phyloP scores from a whole-genome alignment of 495 filamentous ascomycete genomes.

The Aspergillus avenaceus region DNA sequence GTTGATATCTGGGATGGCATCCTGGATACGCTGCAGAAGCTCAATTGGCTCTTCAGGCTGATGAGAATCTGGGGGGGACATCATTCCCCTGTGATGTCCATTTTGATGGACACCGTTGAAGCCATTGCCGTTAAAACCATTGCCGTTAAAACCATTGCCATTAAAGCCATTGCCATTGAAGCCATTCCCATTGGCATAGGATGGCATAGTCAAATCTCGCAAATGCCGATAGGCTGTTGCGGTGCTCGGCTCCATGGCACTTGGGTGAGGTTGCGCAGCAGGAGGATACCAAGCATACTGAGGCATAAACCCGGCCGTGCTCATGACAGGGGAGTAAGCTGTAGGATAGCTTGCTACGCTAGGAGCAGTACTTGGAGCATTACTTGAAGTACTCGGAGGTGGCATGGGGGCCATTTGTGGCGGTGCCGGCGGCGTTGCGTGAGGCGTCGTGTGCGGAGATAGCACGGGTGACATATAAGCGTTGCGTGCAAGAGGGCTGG shows the following conservation, averaged over 20 bases:
- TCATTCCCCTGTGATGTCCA: constrained; percentile 23
- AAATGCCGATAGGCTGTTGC: constrained; percentile 32
- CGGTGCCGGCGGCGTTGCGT: constrained; percentile 8
- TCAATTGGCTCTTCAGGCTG: constrained; percentile 34
- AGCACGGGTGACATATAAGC: constrained; percentile 36
- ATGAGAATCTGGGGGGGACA: constrained; percentile 27
- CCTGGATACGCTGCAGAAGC: constrained; percentile 44
- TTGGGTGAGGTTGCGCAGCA: constrained; percentile 24
- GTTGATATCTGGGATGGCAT: constrained; percentile 48
- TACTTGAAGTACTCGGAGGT: constrained; percentile 14
- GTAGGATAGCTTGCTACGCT: constrained; percentile 22
- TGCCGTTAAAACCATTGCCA: too few relatives aligned
- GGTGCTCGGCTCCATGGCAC: constrained; percentile 30
- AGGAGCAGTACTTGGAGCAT: not conserved
- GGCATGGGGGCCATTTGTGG: constrained; percentile 20
- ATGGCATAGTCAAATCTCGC: constrained; percentile 23
- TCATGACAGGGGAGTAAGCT: constrained; percentile 37
- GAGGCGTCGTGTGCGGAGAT: constrained; percentile 33
- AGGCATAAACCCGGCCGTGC: constrained; percentile 27
- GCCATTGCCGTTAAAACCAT: too few relatives aligned
- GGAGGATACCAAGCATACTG: constrained; percentile 33
- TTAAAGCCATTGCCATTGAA: too few relatives aligned
- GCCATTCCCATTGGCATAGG: constrained; percentile 12
- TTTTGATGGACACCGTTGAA: constrained; percentile 1
- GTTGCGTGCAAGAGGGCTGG: constrained; percentile 33